Conservation (phyloP, 345 rosid genomes). For the Citrus reticulata region DNA sequence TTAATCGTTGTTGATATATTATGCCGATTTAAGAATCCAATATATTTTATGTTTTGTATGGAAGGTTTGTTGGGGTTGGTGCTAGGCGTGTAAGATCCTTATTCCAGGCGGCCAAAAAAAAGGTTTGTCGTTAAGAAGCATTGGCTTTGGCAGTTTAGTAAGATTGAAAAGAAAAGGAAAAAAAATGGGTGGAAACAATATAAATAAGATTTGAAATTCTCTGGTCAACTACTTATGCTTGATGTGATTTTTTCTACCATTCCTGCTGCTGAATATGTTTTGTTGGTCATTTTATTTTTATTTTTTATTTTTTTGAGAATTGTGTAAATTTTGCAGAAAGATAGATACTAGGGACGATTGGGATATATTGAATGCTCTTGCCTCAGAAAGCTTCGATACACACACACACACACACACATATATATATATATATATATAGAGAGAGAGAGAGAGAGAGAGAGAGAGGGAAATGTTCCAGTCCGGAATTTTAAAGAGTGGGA, state of each 20-base stretch:
- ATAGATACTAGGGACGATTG: neutral
- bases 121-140: constrained; percentile 37
- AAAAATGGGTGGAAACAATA: neutral
- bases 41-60: constrained; percentile 17
- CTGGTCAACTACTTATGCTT: neutral
- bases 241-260: neutral
- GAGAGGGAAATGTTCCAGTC: no score
- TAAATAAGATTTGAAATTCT: neutral
- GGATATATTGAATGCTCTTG: neutral
- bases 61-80: constrained; percentile 99
- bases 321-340: neutral
- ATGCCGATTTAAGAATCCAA: neutral
- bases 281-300: neutral
- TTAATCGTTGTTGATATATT: neutral
- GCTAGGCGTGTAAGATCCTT: constrained; percentile 95
- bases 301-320: neutral
- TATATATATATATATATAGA: no score
- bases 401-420: no score
- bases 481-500: no score
- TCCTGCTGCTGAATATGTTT: neutral
- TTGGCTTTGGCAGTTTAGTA: neutral
- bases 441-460: no score
- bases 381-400: neutral
- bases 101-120: constrained; percentile 96
- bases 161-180: neutral